These are phyloP conservation scores for Penicillium sp. DNA, from an alignment of 2,329 filamentous ascomycete genomes.

Conservation along the genomic window DNA sequence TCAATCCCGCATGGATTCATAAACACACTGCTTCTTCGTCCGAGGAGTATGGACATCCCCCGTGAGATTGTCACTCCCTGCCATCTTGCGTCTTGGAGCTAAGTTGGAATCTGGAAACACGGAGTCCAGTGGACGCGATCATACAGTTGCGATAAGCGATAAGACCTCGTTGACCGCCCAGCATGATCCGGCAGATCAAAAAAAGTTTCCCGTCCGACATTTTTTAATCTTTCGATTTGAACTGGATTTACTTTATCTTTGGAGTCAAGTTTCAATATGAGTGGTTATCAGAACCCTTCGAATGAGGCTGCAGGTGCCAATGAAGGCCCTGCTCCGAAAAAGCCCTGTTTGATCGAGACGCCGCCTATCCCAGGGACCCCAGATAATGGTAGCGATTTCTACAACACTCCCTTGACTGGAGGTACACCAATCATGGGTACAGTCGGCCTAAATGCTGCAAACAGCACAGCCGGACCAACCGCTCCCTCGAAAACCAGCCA, in stretches of 20 bases:
- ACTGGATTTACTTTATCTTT: conserved; percentile 1
- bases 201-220: conserved; percentile 26
- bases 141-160: conserved; percentile 28
- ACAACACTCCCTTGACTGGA: conserved; percentile 39
- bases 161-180: conserved; percentile 29
- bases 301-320: conserved; percentile 15
- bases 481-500: conserved; percentile 20
- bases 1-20: neutral
- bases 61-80: conserved; percentile 8
- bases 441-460: conserved; percentile 1
- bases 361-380: conserved; percentile 33
- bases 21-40: conserved; percentile 30
- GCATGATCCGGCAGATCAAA: conserved; percentile 26
- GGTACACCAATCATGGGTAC: conserved; percentile 28
- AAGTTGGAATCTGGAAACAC: neutral
- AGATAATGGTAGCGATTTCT: conserved; percentile 45
- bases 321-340: conserved; percentile 29
- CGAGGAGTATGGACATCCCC: conserved; percentile 21
- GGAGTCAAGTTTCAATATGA: conserved; percentile 25
- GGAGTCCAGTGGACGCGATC: neutral
- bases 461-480: conserved; percentile 14
- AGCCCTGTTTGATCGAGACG: conserved; percentile 29
- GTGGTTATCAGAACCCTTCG: conserved; percentile 18
- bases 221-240: conserved; percentile 8
- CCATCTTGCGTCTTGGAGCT: conserved; percentile 21